These are phyloP conservation scores for Paramarasmius palmivorus DNA, from an alignment of 1,284 basidiomycete species.

Conservation along the genomic window DNA sequence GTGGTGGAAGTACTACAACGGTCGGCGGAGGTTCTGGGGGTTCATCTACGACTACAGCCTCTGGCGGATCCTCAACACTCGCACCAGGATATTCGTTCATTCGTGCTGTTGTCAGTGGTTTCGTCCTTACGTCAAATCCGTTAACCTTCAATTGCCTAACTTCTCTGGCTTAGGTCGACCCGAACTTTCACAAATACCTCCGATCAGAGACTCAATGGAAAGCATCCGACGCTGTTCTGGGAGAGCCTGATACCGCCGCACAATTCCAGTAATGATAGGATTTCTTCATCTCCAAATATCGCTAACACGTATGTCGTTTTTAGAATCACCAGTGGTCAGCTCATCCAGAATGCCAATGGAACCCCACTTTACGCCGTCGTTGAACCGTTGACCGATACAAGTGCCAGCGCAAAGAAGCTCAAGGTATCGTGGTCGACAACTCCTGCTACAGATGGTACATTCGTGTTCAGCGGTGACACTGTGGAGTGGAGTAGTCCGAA, in stretches of 20 bases:
- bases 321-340: constrained; percentile 48
- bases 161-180: constrained; percentile 52
- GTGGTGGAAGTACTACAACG: constrained; percentile 22
- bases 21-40: constrained; percentile 19
- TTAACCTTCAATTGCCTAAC: too few species aligned
- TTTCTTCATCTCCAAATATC: too few species aligned
- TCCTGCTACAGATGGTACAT: constrained; percentile 51
- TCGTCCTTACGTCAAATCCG: background rate
- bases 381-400: constrained; percentile 43
- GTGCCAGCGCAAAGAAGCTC: constrained; percentile 43
- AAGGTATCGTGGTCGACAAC: constrained; percentile 48
- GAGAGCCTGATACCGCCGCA: constrained; percentile 46
- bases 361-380: constrained; percentile 50
- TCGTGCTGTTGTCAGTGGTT: constrained; percentile 52
- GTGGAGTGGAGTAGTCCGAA: constrained; percentile 53
- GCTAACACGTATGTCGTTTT: too few species aligned
- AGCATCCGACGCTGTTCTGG: constrained; percentile 52
- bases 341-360: constrained; percentile 46
- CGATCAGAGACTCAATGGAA: constrained; percentile 46
- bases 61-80: constrained; percentile 44
- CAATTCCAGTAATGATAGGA: constrained; percentile 42
- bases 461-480: constrained; percentile 54
- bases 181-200: constrained; percentile 68
- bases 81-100: constrained; percentile 57
- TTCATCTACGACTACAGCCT: constrained; percentile 34